Conservation (phyloP, 2,329 filamentous ascomycete genomes). For the Uncinocarpus reesii region DNA sequence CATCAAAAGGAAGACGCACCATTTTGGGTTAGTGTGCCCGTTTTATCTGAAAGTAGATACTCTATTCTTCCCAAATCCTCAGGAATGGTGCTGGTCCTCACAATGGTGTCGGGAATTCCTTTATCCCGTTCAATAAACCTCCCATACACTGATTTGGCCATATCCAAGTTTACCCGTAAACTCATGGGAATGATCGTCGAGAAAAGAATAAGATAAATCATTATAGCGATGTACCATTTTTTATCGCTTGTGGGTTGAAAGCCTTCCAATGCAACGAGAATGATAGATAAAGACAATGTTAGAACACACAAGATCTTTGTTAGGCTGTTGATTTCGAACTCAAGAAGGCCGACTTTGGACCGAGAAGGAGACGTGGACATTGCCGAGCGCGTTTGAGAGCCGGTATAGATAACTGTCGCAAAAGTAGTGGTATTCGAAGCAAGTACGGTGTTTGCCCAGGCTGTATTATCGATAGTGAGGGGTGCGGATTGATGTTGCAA, state of each 20-base stretch:
- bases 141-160: conserved; percentile 94
- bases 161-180: conserved; percentile 87
- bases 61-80: conserved; percentile 93
- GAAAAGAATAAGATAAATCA: conserved; percentile 95
- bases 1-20: conserved; percentile 38
- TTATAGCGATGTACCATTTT: conserved; percentile 88
- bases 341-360: conserved; percentile 85
- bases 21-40: conserved; percentile 94
- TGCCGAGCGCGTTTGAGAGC: conserved; percentile 83
- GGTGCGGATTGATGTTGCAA: conserved; percentile 50
- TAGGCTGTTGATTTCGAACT: conserved; percentile 92
- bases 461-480: conserved; percentile 89
- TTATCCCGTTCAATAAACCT: conserved; percentile 88
- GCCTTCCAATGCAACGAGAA: conserved; percentile 78
- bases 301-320: conserved; percentile 92
- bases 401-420: conserved; percentile 88
- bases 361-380: conserved; percentile 84
- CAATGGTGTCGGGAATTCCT: conserved; percentile 82
- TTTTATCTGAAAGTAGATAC: conserved; percentile 94
- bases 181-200: conserved; percentile 99
- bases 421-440: conserved; percentile 83
- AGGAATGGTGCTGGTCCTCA: conserved; percentile 92
- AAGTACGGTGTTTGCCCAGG: conserved; percentile 96
- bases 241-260: conserved; percentile 50
- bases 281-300: conserved; percentile 73